Base-by-base conservation (phyloP, 192 early-diverging fungal genomes). In the Cladochytrium replicatum region DNA sequence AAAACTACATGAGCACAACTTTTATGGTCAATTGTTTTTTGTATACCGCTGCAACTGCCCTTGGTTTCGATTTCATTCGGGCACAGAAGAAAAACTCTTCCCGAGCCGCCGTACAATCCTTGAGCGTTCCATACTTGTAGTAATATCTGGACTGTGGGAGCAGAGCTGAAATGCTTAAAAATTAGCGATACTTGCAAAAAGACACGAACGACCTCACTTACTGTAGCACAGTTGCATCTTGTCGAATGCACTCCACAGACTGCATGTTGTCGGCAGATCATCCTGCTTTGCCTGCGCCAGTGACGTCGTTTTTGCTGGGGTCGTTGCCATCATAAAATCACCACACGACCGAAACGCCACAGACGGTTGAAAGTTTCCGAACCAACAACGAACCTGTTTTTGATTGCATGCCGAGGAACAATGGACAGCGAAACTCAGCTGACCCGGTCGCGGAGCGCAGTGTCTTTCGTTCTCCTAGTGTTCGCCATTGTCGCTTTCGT, bases 141-240 rank as follows among this genome's bases (percentile, higher is more conserved):
- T 67, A 77, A 32, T 64, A 46, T 52, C 63, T 69, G 28, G 68
- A 48, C 50, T 77, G 71, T 9, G 67, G 67, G 23, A 61, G 9
- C n/a, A 57, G 32, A 11, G 66, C 66, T 68, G 30, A 24, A 13
- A 2, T 41, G 31, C 13, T 11, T 15, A 51, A 46, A 41, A 19
- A 51, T 29, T 7, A 28, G 17, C 27, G 2, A 51, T 34, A 15
- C 22, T 40, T 21, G 6, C 5, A 4, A 54, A 6, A 13, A 54
- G 27, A 29, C 22, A 6, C 13, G 21, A 21, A 38, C n/a, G 5
- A 5, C 34, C 2, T 32, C 5, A 46, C 58, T 21, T 55, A 66
- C 58, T 66, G 48, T 60, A 60, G 50, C 66, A 68, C 11, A 68
- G 45, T 38, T 68, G 66, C 41, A 68, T 48, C 28, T 60, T 48